Evolutionary conservation across 2,329 filamentous ascomycete species (phyloP).

Genomic region (Xylogone sp.): DNA sequence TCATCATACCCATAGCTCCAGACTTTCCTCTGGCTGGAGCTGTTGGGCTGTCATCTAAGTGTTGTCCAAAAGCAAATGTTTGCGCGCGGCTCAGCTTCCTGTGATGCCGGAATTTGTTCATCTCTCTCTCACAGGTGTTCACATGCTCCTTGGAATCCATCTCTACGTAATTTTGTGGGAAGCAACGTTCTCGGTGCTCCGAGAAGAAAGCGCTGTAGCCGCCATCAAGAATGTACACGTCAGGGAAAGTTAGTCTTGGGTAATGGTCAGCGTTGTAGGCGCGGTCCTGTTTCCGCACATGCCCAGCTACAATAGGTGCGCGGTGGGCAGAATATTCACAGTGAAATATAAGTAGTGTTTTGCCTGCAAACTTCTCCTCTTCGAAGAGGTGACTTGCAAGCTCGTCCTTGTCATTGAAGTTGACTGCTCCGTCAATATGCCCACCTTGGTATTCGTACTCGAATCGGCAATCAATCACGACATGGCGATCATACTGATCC

Average conservation of each 20-base stretch:
- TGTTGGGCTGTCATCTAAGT: conserved; percentile 59
- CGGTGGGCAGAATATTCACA: conserved; percentile 98
- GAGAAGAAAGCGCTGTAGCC: conserved; percentile 93
- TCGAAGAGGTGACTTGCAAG: conserved; percentile 77
- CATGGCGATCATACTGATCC: conserved; percentile 70
- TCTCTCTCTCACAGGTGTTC: conserved; percentile 87
- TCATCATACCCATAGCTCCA: conserved; percentile 29
- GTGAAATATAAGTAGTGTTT: conserved; percentile 85
- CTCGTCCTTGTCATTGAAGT: conserved; percentile 94
- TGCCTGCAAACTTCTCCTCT: conserved; percentile 52
- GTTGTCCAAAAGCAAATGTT: conserved; percentile 91
- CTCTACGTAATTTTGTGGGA: conserved; percentile 91
- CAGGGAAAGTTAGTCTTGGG: conserved; percentile 86
- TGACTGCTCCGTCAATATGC: conserved; percentile 89
- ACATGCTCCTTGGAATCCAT: conserved; percentile 94
- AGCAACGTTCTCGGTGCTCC: conserved; percentile 75
- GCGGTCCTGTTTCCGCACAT: conserved; percentile 85
- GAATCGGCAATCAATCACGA: conserved; percentile 94
- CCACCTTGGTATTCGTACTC: conserved; percentile 98
- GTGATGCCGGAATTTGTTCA: conserved; percentile 84
- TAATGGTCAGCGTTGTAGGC: conserved; percentile 81
- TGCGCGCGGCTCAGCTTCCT: conserved; percentile 83
- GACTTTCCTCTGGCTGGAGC: conserved; percentile 29
- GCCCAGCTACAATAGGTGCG: conserved; percentile 93
- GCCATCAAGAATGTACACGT: conserved; percentile 94